Base-by-base conservation (phyloP, 305 asterid genomes). In the Fraxinus nigra region DNA sequence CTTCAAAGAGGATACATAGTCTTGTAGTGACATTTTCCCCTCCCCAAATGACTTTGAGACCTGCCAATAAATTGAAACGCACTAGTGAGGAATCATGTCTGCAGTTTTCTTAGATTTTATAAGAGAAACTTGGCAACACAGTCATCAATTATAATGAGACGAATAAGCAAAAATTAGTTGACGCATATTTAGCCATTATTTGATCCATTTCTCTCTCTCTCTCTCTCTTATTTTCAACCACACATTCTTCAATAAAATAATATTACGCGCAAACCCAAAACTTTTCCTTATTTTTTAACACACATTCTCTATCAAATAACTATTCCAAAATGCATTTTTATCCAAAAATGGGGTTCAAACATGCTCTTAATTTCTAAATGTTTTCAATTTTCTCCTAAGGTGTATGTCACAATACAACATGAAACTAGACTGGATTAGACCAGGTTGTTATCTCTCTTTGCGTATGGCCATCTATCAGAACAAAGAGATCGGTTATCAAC, bases 1-100 rank as follows among this genome's bases (percentile, higher is more conserved):
- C 86, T 90, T 92, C 38, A 94, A 83, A 63, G 90, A 86, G 79
- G 86, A 89, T 77, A 91, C 85, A 54, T 86, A 92, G 22, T 94
- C 95, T 22, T 78, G 86, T 61, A 92, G 81, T 67, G 87, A 43
- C 51, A 90, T 86, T 54, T 87, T 90, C 30, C 89, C 94, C 51
- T 91, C 97, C 20, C 79, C 87, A 77, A 87, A 92, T 54, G 81
- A 82, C 83, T 82, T 90, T 8, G 87, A 86, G 38, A 89, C 91
- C 98, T 93, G 85, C 22, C 69, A 80, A 80, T 77, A 67, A 67
- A 86, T 80, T 75, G 79, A 79, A 72, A 72, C 34, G 18, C 63
- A 73, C 70, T 18, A 20, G 69, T 59, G 69, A 59, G 20, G 13
- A 20, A 59, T 10, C 0, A 0, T 59, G 69, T 7, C 30, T 6